phyloP scores from a whole-genome alignment of 306 rosid genomes.

The Hippophae gyantsensis region DNA sequence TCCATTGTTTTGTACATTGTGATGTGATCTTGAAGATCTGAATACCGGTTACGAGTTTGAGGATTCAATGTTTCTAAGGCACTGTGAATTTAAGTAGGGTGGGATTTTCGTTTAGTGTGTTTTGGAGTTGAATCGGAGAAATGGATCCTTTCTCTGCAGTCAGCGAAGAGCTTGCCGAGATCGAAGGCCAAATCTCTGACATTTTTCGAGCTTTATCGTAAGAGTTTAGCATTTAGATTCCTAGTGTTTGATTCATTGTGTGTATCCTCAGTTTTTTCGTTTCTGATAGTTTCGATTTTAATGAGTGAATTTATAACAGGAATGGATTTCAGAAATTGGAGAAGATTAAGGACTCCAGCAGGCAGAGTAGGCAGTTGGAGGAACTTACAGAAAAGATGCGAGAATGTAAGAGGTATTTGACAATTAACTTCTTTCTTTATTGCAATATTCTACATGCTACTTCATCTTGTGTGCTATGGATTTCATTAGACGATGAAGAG shows the following conservation, averaged over 20 bases:
- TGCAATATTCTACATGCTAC: neutral
- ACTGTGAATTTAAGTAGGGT: no score
- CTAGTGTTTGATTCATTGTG: neutral
- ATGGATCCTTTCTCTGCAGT: constrained; percentile 75
- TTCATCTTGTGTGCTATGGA: neutral
- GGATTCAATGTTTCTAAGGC: no score
- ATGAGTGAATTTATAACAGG: constrained; percentile 27
- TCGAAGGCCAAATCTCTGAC: constrained; percentile 73
- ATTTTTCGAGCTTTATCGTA: constrained; percentile 77
- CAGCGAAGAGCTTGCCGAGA: constrained; percentile 89
- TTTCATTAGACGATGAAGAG: no score
- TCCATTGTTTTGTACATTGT: no score
- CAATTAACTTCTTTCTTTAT: neutral
- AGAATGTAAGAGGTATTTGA: constrained; percentile 67
- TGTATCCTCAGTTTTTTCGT: neutral
- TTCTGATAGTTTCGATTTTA: neutral
- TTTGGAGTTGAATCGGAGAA: neutral
- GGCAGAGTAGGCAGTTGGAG: constrained; percentile 84
- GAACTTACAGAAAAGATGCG: constrained; percentile 91
- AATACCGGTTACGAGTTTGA: no score
- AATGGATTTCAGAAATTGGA: constrained; percentile 98
- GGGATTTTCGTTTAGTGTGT: neutral
- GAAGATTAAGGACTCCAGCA: constrained; percentile 78
- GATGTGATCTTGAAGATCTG: no score
- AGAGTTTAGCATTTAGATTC: constrained; percentile 13